These are phyloP conservation scores for Biscogniauxia marginata DNA, from an alignment of 2,329 filamentous ascomycete species.

Conservation along the genomic window DNA sequence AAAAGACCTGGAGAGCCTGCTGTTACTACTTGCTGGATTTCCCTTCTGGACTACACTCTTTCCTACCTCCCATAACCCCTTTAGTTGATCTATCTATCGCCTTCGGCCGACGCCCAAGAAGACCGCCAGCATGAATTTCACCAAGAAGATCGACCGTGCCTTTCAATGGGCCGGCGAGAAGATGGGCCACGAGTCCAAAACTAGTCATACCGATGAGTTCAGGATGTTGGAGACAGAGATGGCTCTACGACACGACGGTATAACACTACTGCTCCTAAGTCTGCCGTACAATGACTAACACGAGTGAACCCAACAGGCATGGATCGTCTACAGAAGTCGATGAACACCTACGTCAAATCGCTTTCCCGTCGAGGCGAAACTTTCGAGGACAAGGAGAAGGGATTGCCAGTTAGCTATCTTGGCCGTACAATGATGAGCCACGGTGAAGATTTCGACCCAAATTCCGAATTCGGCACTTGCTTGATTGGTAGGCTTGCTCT, in stretches of 20 bases:
- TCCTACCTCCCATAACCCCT: slow-evolving; percentile 1
- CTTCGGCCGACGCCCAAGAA: slow-evolving; percentile 5
- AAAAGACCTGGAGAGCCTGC: slow-evolving; percentile 5
- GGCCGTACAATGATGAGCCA: slow-evolving; percentile 84
- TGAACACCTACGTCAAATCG: slow-evolving; percentile 84
- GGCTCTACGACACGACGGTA: slow-evolving; percentile 84
- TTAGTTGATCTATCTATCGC: slow-evolving; percentile 9
- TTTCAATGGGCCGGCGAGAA: slow-evolving; percentile 98
- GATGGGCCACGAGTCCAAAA: slow-evolving; percentile 90
- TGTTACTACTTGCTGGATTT: background rate
- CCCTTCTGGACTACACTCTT: background rate
- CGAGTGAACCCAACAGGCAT: slow-evolving; percentile 59
- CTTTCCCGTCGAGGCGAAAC: slow-evolving; percentile 79
- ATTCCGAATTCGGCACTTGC: slow-evolving; percentile 89
- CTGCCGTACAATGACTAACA: slow-evolving; percentile 1
- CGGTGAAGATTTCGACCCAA: slow-evolving; percentile 86
- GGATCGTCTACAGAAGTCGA: slow-evolving; percentile 84
- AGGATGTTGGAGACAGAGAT: slow-evolving; percentile 88
- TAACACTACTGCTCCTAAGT: background rate
- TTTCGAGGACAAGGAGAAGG: slow-evolving; percentile 81
- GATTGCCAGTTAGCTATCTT: slow-evolving; percentile 73
- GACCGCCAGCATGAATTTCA: slow-evolving; percentile 49
- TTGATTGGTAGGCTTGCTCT: slow-evolving; percentile 59
- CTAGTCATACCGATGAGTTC: slow-evolving; percentile 85
- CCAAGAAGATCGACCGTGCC: slow-evolving; percentile 90